phyloP scores from a whole-genome alignment of 441 rosid species.

The Erodium trifolium region DNA sequence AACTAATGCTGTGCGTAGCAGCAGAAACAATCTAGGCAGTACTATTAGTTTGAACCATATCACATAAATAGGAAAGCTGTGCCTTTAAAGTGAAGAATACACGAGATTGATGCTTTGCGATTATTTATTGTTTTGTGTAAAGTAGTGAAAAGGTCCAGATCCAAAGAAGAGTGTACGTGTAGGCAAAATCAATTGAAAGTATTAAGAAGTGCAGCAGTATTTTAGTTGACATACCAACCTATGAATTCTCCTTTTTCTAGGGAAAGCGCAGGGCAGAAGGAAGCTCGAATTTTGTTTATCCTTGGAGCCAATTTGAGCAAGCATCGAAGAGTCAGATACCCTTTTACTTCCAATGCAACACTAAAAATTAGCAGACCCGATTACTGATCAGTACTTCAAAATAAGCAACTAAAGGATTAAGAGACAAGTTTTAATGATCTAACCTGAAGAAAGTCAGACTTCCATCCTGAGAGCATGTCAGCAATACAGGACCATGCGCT shows the following conservation, averaged over 20 bases:
- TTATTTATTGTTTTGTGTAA: neutral
- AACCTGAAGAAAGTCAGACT: slow-evolving; percentile 87
- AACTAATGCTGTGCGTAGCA: neutral
- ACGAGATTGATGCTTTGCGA: neutral
- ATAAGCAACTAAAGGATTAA: neutral
- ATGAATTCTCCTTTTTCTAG: slow-evolving; percentile 88
- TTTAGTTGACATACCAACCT: slow-evolving; percentile 35
- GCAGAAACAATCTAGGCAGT: neutral
- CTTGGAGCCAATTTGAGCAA: slow-evolving; percentile 69
- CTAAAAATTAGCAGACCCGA: slow-evolving; percentile 35
- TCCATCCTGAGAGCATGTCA: slow-evolving; percentile 86
- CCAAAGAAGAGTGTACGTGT: neutral
- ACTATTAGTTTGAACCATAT: neutral
- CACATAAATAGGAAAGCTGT: too few relatives aligned
- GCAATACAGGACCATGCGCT: slow-evolving; percentile 82
- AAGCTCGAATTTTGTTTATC: slow-evolving; percentile 61
- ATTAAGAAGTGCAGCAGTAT: neutral
- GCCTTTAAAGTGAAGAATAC: too few relatives aligned
- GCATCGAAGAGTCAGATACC: slow-evolving; percentile 81
- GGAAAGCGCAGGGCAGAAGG: slow-evolving; percentile 89
- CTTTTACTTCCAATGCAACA: slow-evolving; percentile 70
- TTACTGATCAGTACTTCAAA: slow-evolving; percentile 12
- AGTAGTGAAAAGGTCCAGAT: neutral
- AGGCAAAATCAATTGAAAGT: neutral
- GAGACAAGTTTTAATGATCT: slow-evolving; percentile 12